Evolutionary conservation across 129 eudicot species (phyloP).

Genomic region (Arctium lappa): DNA sequence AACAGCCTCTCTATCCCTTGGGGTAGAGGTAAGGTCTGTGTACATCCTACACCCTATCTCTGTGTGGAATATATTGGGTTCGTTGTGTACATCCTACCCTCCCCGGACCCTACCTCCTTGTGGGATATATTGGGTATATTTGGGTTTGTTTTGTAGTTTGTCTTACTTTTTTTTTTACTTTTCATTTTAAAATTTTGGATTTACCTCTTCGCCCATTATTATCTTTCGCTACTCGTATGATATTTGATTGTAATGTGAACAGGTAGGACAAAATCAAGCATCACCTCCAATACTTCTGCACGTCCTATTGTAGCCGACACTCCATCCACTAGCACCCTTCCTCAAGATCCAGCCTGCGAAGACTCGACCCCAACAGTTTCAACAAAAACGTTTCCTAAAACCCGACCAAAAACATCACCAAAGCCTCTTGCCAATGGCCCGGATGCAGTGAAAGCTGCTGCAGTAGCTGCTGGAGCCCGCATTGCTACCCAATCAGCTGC

Average conservation of each 20-base stretch:
- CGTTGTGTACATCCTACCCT: no score
- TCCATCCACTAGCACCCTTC: constrained; percentile 25
- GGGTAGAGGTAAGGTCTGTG: no score
- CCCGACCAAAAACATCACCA: constrained; percentile 35
- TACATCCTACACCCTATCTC: no score
- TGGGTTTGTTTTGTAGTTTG: no score
- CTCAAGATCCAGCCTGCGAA: constrained; percentile 32
- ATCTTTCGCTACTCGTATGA: not conserved
- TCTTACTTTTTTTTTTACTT: no score
- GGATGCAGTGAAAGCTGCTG: constrained; percentile 66
- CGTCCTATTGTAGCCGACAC: constrained; percentile 32
- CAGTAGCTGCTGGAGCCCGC: constrained; percentile 98
- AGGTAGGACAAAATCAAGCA: constrained; percentile 37
- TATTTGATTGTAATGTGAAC: constrained; percentile 8
- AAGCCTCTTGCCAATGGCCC: constrained; percentile 36
- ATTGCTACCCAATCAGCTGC: constrained; percentile 68
- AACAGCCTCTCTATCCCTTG: no score
- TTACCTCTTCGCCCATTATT: not conserved
- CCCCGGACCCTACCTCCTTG: no score
- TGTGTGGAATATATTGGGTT: no score
- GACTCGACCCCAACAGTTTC: constrained; percentile 12
- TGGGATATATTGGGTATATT: no score
- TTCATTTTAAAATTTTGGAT: not conserved
- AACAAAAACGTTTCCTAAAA: constrained; percentile 33
- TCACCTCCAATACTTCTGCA: constrained; percentile 1